phyloP scores from a whole-genome alignment of 1,139 yeast genomes.

The Taphrina sp. region DNA sequence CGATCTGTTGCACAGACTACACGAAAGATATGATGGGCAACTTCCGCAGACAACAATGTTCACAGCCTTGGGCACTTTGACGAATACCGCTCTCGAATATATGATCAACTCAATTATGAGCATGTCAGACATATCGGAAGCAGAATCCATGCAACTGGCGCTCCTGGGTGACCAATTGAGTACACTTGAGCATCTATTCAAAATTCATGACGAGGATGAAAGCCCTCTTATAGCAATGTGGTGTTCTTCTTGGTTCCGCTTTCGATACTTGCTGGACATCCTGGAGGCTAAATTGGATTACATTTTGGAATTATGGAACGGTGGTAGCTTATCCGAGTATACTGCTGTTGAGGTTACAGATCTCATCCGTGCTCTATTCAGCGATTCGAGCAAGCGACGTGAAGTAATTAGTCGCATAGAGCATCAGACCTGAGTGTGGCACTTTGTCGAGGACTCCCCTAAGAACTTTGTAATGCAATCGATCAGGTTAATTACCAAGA shows the following conservation, averaged over 20 bases:
- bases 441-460: too few relatives aligned
- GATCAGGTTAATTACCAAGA: too few relatives aligned
- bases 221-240: constrained; percentile 41
- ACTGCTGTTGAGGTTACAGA: constrained; percentile 62
- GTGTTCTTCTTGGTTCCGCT: constrained; percentile 47
- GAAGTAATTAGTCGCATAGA: too few relatives aligned
- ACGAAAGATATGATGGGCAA: constrained; percentile 20
- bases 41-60: constrained; percentile 15
- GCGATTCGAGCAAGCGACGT: constrained; percentile 68
- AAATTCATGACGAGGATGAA: constrained; percentile 28
- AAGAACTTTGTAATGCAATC: too few relatives aligned
- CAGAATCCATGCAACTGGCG: constrained; percentile 20
- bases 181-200: constrained; percentile 20
- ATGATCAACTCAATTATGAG: constrained; percentile 6
- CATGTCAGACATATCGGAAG: constrained; percentile 30
- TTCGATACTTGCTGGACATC: constrained; percentile 44
- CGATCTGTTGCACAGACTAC: constrained; percentile 16
- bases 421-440: too few relatives aligned
- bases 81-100: constrained; percentile 13
- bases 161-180: constrained; percentile 13
- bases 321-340: constrained; percentile 71
- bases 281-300: constrained; percentile 54
- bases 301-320: constrained; percentile 67
- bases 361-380: constrained; percentile 63
- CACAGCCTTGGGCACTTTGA: constrained; percentile 27